Evolutionary conservation across 2,329 filamentous ascomycete species (phyloP), one percentile per base, ranked within the genome.

Genomic region (Elsinoe ampelina): DNA sequence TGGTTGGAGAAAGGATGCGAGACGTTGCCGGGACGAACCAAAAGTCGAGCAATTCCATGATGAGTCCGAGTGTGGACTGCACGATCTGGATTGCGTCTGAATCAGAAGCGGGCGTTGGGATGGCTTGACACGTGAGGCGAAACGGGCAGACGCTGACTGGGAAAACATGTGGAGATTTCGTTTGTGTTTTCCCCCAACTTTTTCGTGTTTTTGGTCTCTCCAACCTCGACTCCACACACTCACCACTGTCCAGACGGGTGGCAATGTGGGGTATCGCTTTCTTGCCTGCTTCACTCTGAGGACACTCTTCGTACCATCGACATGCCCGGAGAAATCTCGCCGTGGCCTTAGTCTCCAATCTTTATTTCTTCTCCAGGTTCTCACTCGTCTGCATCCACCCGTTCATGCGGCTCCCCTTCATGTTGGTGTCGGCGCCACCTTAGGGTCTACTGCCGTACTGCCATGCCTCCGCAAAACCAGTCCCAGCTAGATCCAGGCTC

Each of bases 61-160:
- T 30, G 26, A 30, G 26, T 30, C 26, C 26, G 7, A 30, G 26
- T 30, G 26, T 30, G 26, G 26, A 30, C 26, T 30, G 26, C 26
- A 30, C 26, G 26, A 30, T 52, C 48, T 52, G 48, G 34, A 52
- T 20, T 12, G 35, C 13, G n/a, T 35, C 48, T 52, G 48, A 52
- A 38, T 52, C 48, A 38, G 15, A 19, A 11, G 12, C 4, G 11
- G 32, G 32, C 48, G 45, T 50, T 52, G 48, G 26, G 6, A 38
- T 52, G 48, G 48, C 48, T 52, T 52, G 48, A 52, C 48, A 52
- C 34, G 48, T 26, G 48, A 36, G 38, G 48, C 35, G 48, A 26
- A 52, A 52, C 26, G 45, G 41, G 17, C 41, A 22, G 41, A 26
- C 22, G 22, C 22, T 26, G 22, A 52, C 22, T 20, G 41, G 22